Base-by-base conservation (phyloP, 306 rosid genomes). In the Cucurbita pepo region DNA sequence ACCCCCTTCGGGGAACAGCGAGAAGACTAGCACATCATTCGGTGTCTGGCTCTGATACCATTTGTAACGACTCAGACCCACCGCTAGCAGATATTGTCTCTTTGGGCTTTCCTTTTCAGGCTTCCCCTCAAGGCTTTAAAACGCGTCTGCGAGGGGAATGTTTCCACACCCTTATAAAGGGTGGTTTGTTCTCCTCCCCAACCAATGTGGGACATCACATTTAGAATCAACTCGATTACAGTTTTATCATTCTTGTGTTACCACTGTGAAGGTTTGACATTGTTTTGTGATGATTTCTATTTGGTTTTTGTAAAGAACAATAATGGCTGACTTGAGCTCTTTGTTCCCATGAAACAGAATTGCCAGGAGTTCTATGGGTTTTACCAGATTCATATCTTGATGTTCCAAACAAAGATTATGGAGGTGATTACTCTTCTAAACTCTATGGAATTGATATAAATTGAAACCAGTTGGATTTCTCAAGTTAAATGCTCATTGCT, bases 311-410 rank as follows among this genome's bases (percentile, higher is more conserved):
- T 15, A 15, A 5, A 45, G 51, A 45, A 51, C 7, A 50, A 7
- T 12, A 65, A 38, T 40, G 53, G 75, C 50, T 30, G 65, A 80
- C 54, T 37, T 71, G 7, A 11, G 59, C 53, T 55, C 34, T 16
- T 38, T 48, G 18, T 83, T 72, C 47, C 66, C 41, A 48, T 81
- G 72, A 67, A 43, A 81, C 54, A 94, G 98, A 60, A 65, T 74
- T 81, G 59, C 88, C 97, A 22, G 89, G 83, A 77, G 97, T 94
- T 76, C 86, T 87, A 62, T 94, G 98, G 98, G 97, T 94, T 38
- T 83, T 94, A 56, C 98, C 98, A 10, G 96, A 94, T 89, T 94
- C 98, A 6, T 94, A 90, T 76, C 87, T 90, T 25, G 97, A 94
- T 73, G 90, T 94, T 72, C 92, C 87, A 54, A 90, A 90, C 87